Percentiles rank a stretch among this genome's conserved stretches.
phyloP scores from a whole-genome alignment of 106 monocot genomes.

The Acorus calamus region DNA sequence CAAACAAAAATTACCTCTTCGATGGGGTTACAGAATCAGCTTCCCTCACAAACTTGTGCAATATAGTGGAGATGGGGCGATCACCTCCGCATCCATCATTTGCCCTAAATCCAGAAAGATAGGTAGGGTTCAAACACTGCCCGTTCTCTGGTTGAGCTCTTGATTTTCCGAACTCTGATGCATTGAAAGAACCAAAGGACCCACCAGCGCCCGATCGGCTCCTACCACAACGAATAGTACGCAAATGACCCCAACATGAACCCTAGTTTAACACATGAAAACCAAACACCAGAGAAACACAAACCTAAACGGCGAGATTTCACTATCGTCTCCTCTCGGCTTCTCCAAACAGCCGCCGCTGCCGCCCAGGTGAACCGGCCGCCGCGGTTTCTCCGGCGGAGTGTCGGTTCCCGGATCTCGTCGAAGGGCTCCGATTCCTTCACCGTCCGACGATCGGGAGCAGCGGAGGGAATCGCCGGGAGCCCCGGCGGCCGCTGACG shows the following conservation, averaged over 20 bases:
- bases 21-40: background rate
- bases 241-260: too few relatives aligned
- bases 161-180: too few relatives aligned
- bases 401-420: slow-evolving; percentile 52
- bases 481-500: background rate
- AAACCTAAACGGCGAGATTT: too few relatives aligned
- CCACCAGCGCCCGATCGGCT: too few relatives aligned
- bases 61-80: slow-evolving; percentile 32
- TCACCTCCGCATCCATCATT: too few relatives aligned
- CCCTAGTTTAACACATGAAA: too few relatives aligned
- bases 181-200: too few relatives aligned
- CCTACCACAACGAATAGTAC: too few relatives aligned
- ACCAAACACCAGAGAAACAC: too few relatives aligned
- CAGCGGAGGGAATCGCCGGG: background rate
- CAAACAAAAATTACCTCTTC: background rate
- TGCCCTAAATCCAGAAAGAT: too few relatives aligned
- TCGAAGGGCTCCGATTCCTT: background rate
- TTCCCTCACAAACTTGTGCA: slow-evolving; percentile 51
- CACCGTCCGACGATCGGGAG: background rate
- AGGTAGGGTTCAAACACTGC: too few relatives aligned
- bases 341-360: background rate
- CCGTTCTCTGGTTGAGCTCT: too few relatives aligned
- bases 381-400: slow-evolving; percentile 47
- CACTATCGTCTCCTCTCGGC: background rate
- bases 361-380: slow-evolving; percentile 4